Evolutionary conservation across 1,139 yeast genomes (phyloP).

Genomic region (Pichia inconspicua): DNA sequence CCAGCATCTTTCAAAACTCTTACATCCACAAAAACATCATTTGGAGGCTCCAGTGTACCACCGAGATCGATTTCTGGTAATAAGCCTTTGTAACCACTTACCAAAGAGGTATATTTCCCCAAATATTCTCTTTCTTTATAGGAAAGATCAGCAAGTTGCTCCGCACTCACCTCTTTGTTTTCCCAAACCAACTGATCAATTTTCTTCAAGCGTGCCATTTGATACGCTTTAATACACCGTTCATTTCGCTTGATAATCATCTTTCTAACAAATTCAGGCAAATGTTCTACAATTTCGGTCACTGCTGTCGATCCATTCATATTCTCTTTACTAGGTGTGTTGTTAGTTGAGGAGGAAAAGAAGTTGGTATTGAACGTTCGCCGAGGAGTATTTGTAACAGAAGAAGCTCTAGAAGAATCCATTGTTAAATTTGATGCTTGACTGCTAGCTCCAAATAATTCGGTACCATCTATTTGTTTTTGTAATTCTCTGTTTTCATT

Average conservation of each 20-base stretch:
- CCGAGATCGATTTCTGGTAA: slow-evolving; percentile 83
- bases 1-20: slow-evolving; percentile 92
- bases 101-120: slow-evolving; percentile 59
- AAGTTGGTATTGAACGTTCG: slow-evolving; percentile 3
- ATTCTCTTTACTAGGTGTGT: slow-evolving; percentile 5
- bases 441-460: neutral
- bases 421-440: neutral
- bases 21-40: slow-evolving; percentile 86
- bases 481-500: slow-evolving; percentile 55
- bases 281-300: slow-evolving; percentile 4
- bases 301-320: neutral
- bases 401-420: slow-evolving; percentile 4
- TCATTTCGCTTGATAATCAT: slow-evolving; percentile 80
- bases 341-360: slow-evolving; percentile 10
- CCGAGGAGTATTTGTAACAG: slow-evolving; percentile 8
- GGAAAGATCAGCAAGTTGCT: slow-evolving; percentile 46
- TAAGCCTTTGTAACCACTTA: slow-evolving; percentile 69
- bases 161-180: slow-evolving; percentile 28
- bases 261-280: slow-evolving; percentile 55
- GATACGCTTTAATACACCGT: slow-evolving; percentile 80
- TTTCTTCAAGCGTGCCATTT: slow-evolving; percentile 59
- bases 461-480: slow-evolving; percentile 31
- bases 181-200: slow-evolving; percentile 71
- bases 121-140: slow-evolving; percentile 78
- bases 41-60: slow-evolving; percentile 85